Evolutionary conservation across 1,284 basidiomycete genomes (phyloP).

Genomic region (Tausonia pullulans): DNA sequence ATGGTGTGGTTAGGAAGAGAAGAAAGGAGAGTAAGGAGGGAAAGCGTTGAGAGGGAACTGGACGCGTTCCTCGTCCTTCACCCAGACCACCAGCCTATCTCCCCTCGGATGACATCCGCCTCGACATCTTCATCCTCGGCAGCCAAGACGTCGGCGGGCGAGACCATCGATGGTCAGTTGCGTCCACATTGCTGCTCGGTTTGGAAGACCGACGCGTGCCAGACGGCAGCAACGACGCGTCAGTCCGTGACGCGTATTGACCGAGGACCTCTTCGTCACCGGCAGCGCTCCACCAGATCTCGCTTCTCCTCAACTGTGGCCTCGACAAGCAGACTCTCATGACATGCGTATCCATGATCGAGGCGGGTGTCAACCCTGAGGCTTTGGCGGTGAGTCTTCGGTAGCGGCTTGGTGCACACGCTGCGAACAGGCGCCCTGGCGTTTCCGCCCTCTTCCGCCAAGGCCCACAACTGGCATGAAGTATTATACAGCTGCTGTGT

Average conservation of each 20-base stretch:
- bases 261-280: neutral
- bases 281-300: conserved; percentile 65
- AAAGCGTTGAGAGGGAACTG: neutral
- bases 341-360: conserved; percentile 70
- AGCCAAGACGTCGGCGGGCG: neutral
- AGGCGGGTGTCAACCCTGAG: conserved; percentile 72
- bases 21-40: neutral
- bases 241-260: neutral
- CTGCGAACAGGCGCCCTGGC: too few species aligned
- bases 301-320: conserved; percentile 66
- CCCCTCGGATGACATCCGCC: neutral
- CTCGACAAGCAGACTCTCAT: conserved; percentile 70
- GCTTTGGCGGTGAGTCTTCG: conserved; percentile 58
- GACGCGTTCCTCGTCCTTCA: neutral
- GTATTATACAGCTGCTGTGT: too few species aligned
- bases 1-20: neutral
- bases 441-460: too few species aligned
- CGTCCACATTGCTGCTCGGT: neutral
- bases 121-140: neutral
- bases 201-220: neutral
- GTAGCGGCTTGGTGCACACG: too few species aligned
- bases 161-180: conserved; percentile 3
- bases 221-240: neutral
- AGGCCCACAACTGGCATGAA: too few species aligned
- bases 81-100: neutral